A percentile compares a stretch with the other conserved stretches of the same genome.
Conservation (phyloP, 2,329 filamentous ascomycete species). For the Daldinia sp. region DNA sequence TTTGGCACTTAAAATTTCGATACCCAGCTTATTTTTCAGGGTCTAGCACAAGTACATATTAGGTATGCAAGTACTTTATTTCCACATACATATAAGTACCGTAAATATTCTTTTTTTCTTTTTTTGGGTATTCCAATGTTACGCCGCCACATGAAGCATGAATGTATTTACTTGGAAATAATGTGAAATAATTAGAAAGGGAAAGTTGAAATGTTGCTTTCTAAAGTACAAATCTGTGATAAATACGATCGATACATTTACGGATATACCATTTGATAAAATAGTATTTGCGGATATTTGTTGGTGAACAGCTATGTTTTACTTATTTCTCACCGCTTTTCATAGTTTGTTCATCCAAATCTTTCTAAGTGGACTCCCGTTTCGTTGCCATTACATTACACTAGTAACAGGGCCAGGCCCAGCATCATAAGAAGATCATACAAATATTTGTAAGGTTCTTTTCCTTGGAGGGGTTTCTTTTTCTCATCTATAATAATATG, state of each 20-base stretch:
- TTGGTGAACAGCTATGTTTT: neutral
- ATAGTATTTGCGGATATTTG: neutral
- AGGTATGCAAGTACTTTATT: neutral
- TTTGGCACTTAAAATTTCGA: neutral
- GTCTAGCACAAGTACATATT: neutral
- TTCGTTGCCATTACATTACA: slow-evolving; percentile 8
- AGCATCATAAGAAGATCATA: neutral
- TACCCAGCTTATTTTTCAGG: neutral
- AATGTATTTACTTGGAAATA: neutral
- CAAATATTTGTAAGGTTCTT: neutral
- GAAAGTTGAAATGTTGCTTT: neutral
- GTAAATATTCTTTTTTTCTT: too few species aligned
- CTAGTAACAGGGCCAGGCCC: slow-evolving; percentile 1
- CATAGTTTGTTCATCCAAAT: slow-evolving; percentile 1
- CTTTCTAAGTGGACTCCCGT: slow-evolving; percentile 16
- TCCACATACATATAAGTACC: neutral
- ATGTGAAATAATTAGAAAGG: neutral
- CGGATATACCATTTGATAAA: neutral
- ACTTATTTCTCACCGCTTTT: slow-evolving; percentile 36
- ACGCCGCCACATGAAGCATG: slow-evolving; percentile 33
- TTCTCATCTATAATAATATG: neutral
- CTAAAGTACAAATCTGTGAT: too few species aligned
- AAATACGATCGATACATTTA: too few species aligned
- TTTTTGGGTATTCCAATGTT: slow-evolving; percentile 8
- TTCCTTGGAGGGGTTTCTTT: neutral